phyloP scores from a whole-genome alignment of 2,329 filamentous ascomycete species.

The Pestalotiopsis fici region DNA sequence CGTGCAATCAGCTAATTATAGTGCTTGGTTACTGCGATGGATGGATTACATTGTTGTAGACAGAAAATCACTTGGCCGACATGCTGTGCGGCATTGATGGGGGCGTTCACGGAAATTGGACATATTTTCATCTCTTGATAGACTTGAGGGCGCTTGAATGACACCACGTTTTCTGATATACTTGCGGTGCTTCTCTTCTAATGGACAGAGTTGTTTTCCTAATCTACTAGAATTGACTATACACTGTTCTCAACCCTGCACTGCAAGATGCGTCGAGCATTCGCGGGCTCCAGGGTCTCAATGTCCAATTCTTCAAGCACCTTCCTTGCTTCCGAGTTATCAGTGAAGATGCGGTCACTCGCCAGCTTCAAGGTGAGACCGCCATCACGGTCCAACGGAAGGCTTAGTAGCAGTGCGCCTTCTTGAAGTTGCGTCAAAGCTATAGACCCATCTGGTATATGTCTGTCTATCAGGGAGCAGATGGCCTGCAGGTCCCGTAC shows the following conservation, averaged over 20 bases:
- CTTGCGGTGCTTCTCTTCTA: not conserved
- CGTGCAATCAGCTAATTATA: constrained; percentile 50
- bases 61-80: not conserved
- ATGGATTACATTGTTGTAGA: too few species aligned
- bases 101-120: not conserved
- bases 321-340: constrained; percentile 58
- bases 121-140: not conserved
- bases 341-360: constrained; percentile 56
- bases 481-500: constrained; percentile 75
- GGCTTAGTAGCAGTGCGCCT: constrained; percentile 64
- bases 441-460: constrained; percentile 56
- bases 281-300: constrained; percentile 60
- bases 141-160: not conserved
- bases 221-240: not conserved
- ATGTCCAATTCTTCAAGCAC: constrained; percentile 64
- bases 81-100: not conserved
- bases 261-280: constrained; percentile 67
- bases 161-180: not conserved
- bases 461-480: constrained; percentile 66
- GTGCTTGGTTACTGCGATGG: not conserved
- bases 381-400: constrained; percentile 49
- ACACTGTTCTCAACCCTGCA: constrained; percentile 64
- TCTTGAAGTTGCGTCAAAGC: constrained; percentile 64
- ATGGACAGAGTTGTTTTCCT: not conserved
- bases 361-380: constrained; percentile 52